Base-by-base conservation (phyloP, 345 rosid species). In the Eutrema yunnanense region DNA sequence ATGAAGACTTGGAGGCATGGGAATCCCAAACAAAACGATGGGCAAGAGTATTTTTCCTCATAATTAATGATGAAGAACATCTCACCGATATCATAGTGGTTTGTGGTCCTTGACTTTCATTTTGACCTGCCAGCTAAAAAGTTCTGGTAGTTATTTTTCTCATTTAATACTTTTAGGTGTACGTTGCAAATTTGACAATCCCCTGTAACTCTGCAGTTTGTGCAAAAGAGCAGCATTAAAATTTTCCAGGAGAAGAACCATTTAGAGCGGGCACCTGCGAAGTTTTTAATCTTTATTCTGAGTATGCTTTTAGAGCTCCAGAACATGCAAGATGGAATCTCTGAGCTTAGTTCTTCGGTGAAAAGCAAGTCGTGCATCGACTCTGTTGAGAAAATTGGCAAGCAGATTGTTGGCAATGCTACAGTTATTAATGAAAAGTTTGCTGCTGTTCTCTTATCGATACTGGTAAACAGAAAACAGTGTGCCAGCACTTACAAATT, bases 1-100 rank as follows among this genome's bases (percentile, higher is more conserved):
- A 93, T 65, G 98, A 82, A 81, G 98, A 93, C 79, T 74, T 90
- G 80, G 86, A 82, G 76, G 88, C 90, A 47, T 93, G 98, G 98
- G 96, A 90, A 67, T 76, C 64, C 75, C 89, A 87, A 82, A 86
- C 87, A 30, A 93, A 80, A 81, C 84, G 92, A 82, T 93, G 98
- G 98, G 83, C 88, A 64, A 83, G 88, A 71, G 74, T 85, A 55
- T 79, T 93, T 69, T 86, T 93, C 77, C 89, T 89, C 40, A 67
- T 79, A 40, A 49, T 81, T 55, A 73, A 75, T 58, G 81, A 72
- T 79, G 93, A 85, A 75, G 43, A 76, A 37, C 81, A 85, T 62
- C 71, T 93, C 57, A 63, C 57, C 59, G 80, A 92, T 44, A 50
- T 87, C 53, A 65, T 85, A 30, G 72, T 29, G 94, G 98, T 93